Base-by-base conservation (phyloP, 140 eudicot species). In the Bidens hawaiensis region DNA sequence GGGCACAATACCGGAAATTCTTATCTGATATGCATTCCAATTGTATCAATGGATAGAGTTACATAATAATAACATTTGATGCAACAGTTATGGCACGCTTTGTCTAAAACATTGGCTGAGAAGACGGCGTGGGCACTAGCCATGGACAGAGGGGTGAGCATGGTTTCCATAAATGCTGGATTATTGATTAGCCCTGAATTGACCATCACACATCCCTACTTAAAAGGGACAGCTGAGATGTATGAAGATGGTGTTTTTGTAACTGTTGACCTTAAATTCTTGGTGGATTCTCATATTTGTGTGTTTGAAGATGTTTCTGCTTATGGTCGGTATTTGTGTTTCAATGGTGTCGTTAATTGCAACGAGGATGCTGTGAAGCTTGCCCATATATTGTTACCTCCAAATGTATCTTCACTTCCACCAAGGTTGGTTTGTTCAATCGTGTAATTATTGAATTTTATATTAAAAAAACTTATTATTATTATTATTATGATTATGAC, bases 221-320 rank as follows among this genome's bases (percentile, higher is more conserved):
- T 90, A 36, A 76, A 87, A 75, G 98, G 98, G 33, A 96, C 97
- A 43, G 90, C 94, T 26, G 94, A 87, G 76, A 87, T 90, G 97
- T 90, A 73, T 26, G 73, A 80, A 65, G 86, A 78, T 34, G 94
- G 94, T 0, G 84, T 87, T 15, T 76, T 90, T 43, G 98, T 87
- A 13, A 82, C 96, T 0, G 94, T 87, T 14, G 98, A 90, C 62
- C 82, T 84, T 4, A 70, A 65, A 13, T 87, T 82, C 83, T 71
- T 90, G 80, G 94, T 90, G 1, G 88, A 90, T 11, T 85, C 98
- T 15, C 88, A 90, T 27, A 76, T 87, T 4, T 90, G 90, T 24
- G 98, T 90, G 2, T 87, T 77, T 22, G 96, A 90, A 78, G 94
- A 87, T 11, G 69, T 78, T 41, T 87, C 98, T 6, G 77, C 94